Conservation (phyloP, 306 rosid species). For the Rubus parviflorus region DNA sequence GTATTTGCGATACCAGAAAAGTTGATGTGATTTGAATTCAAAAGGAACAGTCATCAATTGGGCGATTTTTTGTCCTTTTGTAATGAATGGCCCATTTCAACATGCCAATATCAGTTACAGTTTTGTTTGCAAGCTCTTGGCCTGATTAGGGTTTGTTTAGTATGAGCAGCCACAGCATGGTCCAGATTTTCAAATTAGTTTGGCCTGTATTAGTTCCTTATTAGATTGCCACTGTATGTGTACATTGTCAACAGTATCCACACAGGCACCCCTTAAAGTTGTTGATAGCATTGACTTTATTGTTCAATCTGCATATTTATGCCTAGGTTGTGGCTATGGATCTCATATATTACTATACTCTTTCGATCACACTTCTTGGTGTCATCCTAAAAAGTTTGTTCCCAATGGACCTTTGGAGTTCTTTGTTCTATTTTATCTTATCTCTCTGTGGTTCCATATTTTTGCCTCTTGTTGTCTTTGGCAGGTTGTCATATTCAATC, state of each 20-base stretch:
- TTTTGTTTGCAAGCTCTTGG: background rate
- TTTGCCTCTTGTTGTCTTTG: conserved; percentile 18
- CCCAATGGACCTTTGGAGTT: background rate
- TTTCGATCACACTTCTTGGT: too few relatives aligned
- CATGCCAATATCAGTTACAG: background rate
- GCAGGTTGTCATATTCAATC: conserved; percentile 91
- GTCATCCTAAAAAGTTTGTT: background rate
- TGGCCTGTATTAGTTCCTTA: background rate
- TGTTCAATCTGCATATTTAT: background rate
- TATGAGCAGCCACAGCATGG: background rate
- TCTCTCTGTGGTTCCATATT: background rate
- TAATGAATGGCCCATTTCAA: background rate
- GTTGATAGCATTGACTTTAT: background rate
- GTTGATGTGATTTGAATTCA: background rate
- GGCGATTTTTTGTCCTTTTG: background rate
- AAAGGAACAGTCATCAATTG: background rate
- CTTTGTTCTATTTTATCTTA: conserved; percentile 8
- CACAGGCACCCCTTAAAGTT: background rate
- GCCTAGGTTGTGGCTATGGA: background rate
- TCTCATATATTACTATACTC: background rate
- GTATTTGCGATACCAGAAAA: background rate
- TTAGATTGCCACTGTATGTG: background rate
- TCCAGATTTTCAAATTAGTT: background rate
- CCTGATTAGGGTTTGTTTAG: background rate
- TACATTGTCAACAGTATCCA: background rate